These are phyloP conservation scores for Bacterosira constricta DNA, from an alignment of 108 stramenopile species.

Conservation along the genomic window DNA sequence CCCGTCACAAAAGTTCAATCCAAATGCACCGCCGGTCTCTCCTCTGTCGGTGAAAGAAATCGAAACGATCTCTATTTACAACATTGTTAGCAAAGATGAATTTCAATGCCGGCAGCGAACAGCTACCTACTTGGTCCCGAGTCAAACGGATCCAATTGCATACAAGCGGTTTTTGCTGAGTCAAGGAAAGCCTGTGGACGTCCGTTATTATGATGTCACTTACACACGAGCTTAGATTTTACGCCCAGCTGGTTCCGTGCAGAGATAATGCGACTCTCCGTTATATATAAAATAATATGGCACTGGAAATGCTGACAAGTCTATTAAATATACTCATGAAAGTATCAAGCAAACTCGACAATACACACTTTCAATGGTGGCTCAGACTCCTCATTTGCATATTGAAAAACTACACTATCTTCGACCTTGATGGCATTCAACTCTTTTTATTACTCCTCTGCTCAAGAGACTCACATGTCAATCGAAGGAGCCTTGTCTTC, in stretches of 20 bases:
- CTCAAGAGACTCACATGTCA: not conserved
- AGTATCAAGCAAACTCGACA: too few species aligned
- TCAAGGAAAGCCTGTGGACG: conserved; percentile 74
- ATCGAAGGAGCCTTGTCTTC: conserved; percentile 4
- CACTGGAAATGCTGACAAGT: too few species aligned
- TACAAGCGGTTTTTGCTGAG: conserved; percentile 74
- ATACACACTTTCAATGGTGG: too few species aligned
- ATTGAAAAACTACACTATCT: too few species aligned
- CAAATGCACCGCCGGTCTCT: conserved; percentile 3
- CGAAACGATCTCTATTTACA: conserved; percentile 81
- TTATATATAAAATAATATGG: too few species aligned
- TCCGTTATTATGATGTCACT: conserved; percentile 75
- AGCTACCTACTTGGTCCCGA: conserved; percentile 76
- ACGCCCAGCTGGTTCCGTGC: too few species aligned
- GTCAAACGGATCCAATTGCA: conserved; percentile 72
- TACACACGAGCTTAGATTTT: conserved; percentile 57
- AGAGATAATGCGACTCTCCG: too few species aligned
- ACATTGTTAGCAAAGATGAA: conserved; percentile 27
- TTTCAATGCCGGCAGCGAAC: conserved; percentile 75
- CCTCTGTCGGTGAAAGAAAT: conserved; percentile 76
- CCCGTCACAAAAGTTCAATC: conserved; percentile 24
- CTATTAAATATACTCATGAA: too few species aligned
- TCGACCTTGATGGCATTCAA: too few species aligned
- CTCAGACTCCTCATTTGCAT: too few species aligned
- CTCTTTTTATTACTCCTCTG: not conserved